Percentiles rank a stretch among this genome's conserved stretches.
These are phyloP conservation scores for Diaporthe sp. DNA, from an alignment of 2,329 filamentous ascomycete species.

Conservation along the genomic window DNA sequence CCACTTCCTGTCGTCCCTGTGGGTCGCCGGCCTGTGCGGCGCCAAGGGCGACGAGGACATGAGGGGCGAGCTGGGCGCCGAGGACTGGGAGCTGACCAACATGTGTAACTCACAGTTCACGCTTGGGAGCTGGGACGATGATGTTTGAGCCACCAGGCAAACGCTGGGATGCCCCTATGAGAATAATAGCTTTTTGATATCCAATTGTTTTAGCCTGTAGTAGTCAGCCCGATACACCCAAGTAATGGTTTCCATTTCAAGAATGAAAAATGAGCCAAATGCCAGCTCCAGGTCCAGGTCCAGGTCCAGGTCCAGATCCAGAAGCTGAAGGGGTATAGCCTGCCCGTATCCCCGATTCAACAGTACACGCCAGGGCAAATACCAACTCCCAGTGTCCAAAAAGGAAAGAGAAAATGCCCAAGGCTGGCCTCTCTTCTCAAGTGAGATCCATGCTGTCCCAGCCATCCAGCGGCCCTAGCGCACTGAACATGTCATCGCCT, in stretches of 20 bases:
- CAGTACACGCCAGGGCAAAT: not conserved
- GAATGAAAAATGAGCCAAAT: not conserved
- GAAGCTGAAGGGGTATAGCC: slow-evolving; percentile 5
- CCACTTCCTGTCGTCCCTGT: slow-evolving; percentile 76
- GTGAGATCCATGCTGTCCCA: slow-evolving; percentile 47
- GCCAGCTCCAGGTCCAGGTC: not conserved
- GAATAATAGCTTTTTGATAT: slow-evolving; percentile 3
- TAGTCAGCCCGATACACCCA: slow-evolving; percentile 4
- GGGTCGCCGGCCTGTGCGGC: slow-evolving; percentile 70
- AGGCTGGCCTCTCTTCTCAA: slow-evolving; percentile 31
- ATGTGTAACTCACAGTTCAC: slow-evolving; percentile 74
- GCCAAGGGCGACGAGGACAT: slow-evolving; percentile 59
- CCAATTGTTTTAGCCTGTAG: not conserved
- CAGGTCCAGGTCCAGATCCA: not conserved
- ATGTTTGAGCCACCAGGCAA: slow-evolving; percentile 20
- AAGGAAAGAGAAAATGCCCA: not conserved
- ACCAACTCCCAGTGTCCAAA: not conserved
- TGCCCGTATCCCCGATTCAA: not conserved
- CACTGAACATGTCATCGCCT: slow-evolving; percentile 60
- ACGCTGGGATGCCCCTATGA: not conserved
- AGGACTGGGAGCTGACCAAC: slow-evolving; percentile 76
- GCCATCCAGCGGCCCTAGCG: slow-evolving; percentile 47
- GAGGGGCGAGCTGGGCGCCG: slow-evolving; percentile 61
- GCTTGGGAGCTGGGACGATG: slow-evolving; percentile 55
- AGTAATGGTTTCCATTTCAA: not conserved